Conservation (phyloP, 73 alveolate species). For the Paramecium pentaurelia region DNA sequence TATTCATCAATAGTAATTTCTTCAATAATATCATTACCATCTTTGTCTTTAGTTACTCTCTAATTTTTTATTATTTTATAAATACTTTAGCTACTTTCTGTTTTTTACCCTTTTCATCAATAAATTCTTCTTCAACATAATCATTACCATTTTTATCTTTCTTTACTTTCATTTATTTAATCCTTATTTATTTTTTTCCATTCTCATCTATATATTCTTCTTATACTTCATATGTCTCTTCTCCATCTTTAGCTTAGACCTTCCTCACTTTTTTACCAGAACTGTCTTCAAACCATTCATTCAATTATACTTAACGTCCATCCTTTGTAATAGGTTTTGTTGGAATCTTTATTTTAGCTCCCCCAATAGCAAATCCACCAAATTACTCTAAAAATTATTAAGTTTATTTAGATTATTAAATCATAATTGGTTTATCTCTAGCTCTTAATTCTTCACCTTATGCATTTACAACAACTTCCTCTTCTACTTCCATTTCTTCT, state of each 20-base stretch:
- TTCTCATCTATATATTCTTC: slow-evolving; percentile 52
- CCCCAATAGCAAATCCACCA: slow-evolving; percentile 65
- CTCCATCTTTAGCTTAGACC: slow-evolving; percentile 50
- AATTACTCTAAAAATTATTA: slow-evolving; percentile 43
- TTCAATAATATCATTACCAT: slow-evolving; percentile 59
- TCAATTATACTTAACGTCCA: slow-evolving; percentile 40
- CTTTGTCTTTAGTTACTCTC: slow-evolving; percentile 58
- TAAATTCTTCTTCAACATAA: slow-evolving; percentile 44
- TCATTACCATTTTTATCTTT: slow-evolving; percentile 60
- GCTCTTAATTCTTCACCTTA: slow-evolving; percentile 41
- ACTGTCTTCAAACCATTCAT: slow-evolving; percentile 52
- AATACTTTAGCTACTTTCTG: slow-evolving; percentile 10
- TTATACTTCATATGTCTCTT: slow-evolving; percentile 51
- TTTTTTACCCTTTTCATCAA: slow-evolving; percentile 48
- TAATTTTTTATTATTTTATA: neutral
- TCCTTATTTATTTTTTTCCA: slow-evolving; percentile 37
- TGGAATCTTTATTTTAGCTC: slow-evolving; percentile 57
- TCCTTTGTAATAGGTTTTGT: slow-evolving; percentile 33
- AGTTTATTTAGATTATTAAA: slow-evolving; percentile 14
- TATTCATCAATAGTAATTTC: slow-evolving; percentile 37
- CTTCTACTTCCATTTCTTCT: slow-evolving; percentile 60
- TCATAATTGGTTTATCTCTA: slow-evolving; percentile 57
- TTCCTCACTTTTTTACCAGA: slow-evolving; percentile 32
- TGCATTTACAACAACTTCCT: slow-evolving; percentile 54
- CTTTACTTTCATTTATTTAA: slow-evolving; percentile 53